phyloP scores from a whole-genome alignment of 805 yeast genomes.

The Lipomyces spencermartinsiae region DNA sequence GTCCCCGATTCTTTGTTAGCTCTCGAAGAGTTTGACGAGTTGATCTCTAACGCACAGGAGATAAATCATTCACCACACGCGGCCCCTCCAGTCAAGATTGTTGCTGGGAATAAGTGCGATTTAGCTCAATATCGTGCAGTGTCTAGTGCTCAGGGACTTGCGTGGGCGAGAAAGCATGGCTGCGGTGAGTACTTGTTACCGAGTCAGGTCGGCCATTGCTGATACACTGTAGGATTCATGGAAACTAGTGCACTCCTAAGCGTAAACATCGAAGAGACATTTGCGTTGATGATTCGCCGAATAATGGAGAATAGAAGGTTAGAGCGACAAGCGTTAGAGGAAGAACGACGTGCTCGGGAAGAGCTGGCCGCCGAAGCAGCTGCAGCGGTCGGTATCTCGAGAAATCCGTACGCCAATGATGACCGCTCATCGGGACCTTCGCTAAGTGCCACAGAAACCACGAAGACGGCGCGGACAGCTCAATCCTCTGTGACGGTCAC shows the following conservation, averaged over 20 bases:
- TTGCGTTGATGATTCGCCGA: constrained; percentile 64
- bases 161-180: constrained; percentile 64
- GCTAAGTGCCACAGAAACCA: constrained; percentile 2
- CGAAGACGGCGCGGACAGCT: constrained; percentile 2
- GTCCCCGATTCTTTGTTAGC: constrained; percentile 43
- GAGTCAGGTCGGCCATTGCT: not conserved
- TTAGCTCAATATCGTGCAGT: constrained; percentile 64
- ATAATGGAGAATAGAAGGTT: constrained; percentile 21
- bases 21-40: constrained; percentile 45
- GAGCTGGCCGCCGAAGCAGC: constrained; percentile 21
- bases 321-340: constrained; percentile 17
- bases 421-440: not conserved
- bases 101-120: constrained; percentile 75
- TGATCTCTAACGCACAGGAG: constrained; percentile 69
- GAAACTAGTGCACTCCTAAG: constrained; percentile 90
- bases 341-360: constrained; percentile 22
- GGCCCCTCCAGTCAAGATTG: constrained; percentile 64
- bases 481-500: not conserved
- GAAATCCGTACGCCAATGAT: not conserved
- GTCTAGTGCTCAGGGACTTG: constrained; percentile 57
- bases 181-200: constrained; percentile 23
- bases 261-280: constrained; percentile 81
- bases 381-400: constrained; percentile 16
- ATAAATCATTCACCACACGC: constrained; percentile 57
- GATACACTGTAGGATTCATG: constrained; percentile 63